phyloP scores from a whole-genome alignment of 2,329 filamentous ascomycete species.

The Fusarium sp. region DNA sequence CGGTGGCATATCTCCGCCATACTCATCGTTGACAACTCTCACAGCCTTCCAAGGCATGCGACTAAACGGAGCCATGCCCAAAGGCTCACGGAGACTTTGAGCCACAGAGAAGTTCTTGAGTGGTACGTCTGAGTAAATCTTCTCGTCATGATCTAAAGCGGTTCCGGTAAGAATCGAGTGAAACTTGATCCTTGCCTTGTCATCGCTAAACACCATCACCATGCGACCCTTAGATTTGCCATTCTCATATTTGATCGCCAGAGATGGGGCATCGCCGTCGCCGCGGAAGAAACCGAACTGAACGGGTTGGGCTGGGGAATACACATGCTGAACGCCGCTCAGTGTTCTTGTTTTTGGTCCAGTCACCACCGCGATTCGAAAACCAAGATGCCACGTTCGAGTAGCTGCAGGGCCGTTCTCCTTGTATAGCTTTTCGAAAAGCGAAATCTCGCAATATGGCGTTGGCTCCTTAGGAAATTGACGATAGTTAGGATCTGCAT shows the following conservation, averaged over 20 bases:
- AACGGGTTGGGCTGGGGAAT: conserved; percentile 74
- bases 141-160: conserved; percentile 74
- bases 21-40: conserved; percentile 79
- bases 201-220: conserved; percentile 81
- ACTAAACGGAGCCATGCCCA: conserved; percentile 63
- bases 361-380: conserved; percentile 82
- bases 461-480: conserved; percentile 82
- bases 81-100: conserved; percentile 64
- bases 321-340: conserved; percentile 78
- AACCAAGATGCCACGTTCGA: conserved; percentile 81
- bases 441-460: conserved; percentile 75
- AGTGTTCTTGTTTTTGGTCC: conserved; percentile 81
- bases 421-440: conserved; percentile 79
- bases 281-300: conserved; percentile 82
- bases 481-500: conserved; percentile 75
- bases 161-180: conserved; percentile 81
- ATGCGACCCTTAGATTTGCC: conserved; percentile 75
- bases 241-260: conserved; percentile 78
- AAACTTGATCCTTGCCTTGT: conserved; percentile 76
- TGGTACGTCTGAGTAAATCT: conserved; percentile 76
- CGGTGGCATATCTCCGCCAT: conserved; percentile 68
- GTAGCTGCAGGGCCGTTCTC: conserved; percentile 79
- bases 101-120: conserved; percentile 74
- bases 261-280: conserved; percentile 76
- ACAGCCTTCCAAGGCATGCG: conserved; percentile 74